A percentile compares a stretch with the other conserved stretches of the same genome.
Evolutionary conservation across 768 basidiomycete species (phyloP).

Genomic region (Xerocomus brunneocitrinus): DNA sequence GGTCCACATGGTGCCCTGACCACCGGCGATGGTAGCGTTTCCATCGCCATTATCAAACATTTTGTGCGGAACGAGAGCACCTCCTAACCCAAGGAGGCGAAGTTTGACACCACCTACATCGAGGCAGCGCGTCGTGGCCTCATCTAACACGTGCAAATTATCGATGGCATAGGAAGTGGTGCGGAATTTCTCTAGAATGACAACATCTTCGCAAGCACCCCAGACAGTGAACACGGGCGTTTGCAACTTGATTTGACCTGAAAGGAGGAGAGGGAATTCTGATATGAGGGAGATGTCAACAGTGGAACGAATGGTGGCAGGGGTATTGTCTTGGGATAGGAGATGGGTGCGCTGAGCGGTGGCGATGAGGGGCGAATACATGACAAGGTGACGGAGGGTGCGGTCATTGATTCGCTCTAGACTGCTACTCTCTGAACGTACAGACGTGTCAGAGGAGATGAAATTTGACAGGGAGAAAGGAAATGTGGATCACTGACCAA

Average conservation of each 20-base stretch:
- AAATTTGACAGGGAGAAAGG: background rate
- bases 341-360: constrained; percentile 77
- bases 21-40: constrained; percentile 94
- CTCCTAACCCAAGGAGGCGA: constrained; percentile 92
- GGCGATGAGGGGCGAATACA: constrained; percentile 93
- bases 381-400: constrained; percentile 91
- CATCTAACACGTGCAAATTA: constrained; percentile 90
- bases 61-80: constrained; percentile 92
- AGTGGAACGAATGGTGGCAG: constrained; percentile 64
- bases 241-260: constrained; percentile 84
- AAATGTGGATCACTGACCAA: constrained; percentile 49
- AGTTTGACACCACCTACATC: constrained; percentile 93
- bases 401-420: constrained; percentile 91
- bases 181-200: constrained; percentile 90
- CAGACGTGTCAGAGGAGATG: constrained; percentile 17
- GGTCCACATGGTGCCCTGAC: constrained; percentile 98
- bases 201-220: constrained; percentile 96
- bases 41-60: constrained; percentile 94
- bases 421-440: constrained; percentile 60
- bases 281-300: constrained; percentile 78
- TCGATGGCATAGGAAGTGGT: constrained; percentile 75
- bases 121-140: constrained; percentile 88
- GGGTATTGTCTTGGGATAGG: constrained; percentile 64
- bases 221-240: constrained; percentile 96
- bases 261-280: constrained; percentile 89